Conservation (phyloP, 176 grass and related monocot genomes). For the Miscanthus lutarioriparius region DNA sequence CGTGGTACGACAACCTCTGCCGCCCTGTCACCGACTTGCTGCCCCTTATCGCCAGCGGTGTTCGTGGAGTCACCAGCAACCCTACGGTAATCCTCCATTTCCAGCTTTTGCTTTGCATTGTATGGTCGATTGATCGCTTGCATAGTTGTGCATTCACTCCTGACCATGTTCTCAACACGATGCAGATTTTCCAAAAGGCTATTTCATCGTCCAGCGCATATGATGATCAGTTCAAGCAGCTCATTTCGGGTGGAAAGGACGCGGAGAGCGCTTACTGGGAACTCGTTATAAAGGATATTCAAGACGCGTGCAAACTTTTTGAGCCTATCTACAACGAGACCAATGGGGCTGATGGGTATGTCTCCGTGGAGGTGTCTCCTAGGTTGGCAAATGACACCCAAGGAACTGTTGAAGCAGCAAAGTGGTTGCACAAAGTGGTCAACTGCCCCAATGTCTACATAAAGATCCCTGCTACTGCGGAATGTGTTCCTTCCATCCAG, state of each 20-base stretch:
- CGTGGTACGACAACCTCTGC: conserved; percentile 99
- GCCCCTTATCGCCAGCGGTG: conserved; percentile 73
- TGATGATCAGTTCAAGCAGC: conserved; percentile 89
- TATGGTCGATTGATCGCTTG: background rate
- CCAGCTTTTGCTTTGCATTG: background rate
- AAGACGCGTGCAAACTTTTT: conserved; percentile 93
- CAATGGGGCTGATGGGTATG: conserved; percentile 86
- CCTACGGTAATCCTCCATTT: conserved; percentile 61
- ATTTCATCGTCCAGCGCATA: conserved; percentile 95
- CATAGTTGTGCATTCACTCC: background rate
- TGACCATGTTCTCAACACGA: conserved; percentile 11
- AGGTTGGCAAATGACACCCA: conserved; percentile 90
- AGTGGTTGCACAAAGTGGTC: conserved; percentile 91
- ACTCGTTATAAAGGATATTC: conserved; percentile 98
- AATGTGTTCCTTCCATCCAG: conserved; percentile 86
- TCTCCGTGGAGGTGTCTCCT: conserved; percentile 96
- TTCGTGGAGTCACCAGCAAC: conserved; percentile 97
- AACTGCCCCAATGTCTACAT: conserved; percentile 92
- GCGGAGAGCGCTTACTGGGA: conserved; percentile 87
- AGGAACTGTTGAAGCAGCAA: conserved; percentile 89
- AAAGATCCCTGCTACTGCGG: conserved; percentile 96
- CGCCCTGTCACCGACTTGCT: conserved; percentile 89
- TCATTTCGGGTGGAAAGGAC: conserved; percentile 80
- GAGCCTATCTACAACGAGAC: conserved; percentile 88
- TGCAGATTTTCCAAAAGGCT: conserved; percentile 97